These are phyloP conservation scores for Tubosaeta sp. DNA, from an alignment of 768 basidiomycete genomes.

Conservation along the genomic window DNA sequence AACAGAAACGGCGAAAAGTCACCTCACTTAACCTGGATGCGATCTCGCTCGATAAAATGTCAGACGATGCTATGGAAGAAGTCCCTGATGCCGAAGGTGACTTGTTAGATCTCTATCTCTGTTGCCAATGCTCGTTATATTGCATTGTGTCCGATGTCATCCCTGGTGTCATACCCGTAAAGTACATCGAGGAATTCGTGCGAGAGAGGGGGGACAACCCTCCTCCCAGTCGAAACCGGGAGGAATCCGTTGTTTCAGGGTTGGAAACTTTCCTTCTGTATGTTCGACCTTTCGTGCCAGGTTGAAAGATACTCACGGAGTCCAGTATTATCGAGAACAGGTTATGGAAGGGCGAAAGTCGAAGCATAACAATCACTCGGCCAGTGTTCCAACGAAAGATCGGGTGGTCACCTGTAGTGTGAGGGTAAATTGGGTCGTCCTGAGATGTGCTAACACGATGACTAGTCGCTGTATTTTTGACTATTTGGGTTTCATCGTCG, in stretches of 20 bases:
- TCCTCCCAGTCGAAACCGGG: conserved; percentile 46
- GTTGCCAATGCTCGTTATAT: conserved; percentile 79
- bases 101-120: conserved; percentile 73
- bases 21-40: conserved; percentile 35
- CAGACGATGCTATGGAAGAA: conserved; percentile 33
- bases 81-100: conserved; percentile 41
- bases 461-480: conserved; percentile 40
- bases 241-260: conserved; percentile 50
- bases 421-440: conserved; percentile 25
- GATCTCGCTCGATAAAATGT: conserved; percentile 17
- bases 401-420: conserved; percentile 63
- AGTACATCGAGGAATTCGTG: conserved; percentile 57
- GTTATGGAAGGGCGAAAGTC: conserved; percentile 65
- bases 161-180: conserved; percentile 66
- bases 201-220: conserved; percentile 62
- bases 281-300: conserved; percentile 21
- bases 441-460: conserved; percentile 8
- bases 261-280: conserved; percentile 69
- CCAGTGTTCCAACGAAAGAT: conserved; percentile 57
- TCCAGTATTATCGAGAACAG: conserved; percentile 70
- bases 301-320: not conserved
- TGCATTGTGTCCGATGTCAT: conserved; percentile 67
- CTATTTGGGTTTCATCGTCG: conserved; percentile 35
- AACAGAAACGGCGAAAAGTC: conserved; percentile 52
- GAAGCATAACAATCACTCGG: conserved; percentile 51